A percentile compares a stretch with the other conserved stretches of the same genome.
phyloP scores from a whole-genome alignment of 2,329 filamentous ascomycete species.

The Xylaria sp. region DNA sequence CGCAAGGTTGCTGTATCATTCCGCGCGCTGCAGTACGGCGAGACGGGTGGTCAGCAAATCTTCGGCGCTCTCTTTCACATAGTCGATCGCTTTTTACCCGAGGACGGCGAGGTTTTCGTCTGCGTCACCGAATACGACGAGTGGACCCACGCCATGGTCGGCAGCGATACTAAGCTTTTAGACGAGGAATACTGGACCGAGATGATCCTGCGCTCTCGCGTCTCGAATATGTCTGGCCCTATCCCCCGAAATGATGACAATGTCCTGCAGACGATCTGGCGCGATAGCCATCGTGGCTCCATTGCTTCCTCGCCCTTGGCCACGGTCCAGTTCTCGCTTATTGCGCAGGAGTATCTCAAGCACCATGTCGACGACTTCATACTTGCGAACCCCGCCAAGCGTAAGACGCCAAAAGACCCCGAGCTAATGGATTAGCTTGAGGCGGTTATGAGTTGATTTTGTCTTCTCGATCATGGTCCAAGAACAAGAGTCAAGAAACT shows the following conservation, averaged over 20 bases:
- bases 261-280: conserved; percentile 46
- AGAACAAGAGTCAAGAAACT: background rate
- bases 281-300: conserved; percentile 40
- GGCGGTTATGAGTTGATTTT: background rate
- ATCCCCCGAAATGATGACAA: conserved; percentile 22
- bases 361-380: conserved; percentile 25
- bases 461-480: conserved; percentile 4
- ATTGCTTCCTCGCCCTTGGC: conserved; percentile 38
- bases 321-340: conserved; percentile 40
- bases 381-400: conserved; percentile 3
- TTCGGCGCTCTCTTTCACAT: conserved; percentile 46
- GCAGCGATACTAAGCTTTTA: conserved; percentile 25
- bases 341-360: conserved; percentile 40
- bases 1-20: conserved; percentile 41
- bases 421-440: background rate
- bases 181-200: background rate
- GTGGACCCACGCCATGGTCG: conserved; percentile 28
- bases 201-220: background rate
- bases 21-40: conserved; percentile 40
- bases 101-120: conserved; percentile 35
- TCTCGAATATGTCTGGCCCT: background rate
- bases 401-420: background rate
- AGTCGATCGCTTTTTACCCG: conserved; percentile 38
- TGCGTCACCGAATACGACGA: conserved; percentile 38
- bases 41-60: conserved; percentile 40